Evolutionary conservation across 2,329 filamentous ascomycete species (phyloP), one percentile per base, ranked within the genome.

Genomic region (Pestalotiopsis sp.): DNA sequence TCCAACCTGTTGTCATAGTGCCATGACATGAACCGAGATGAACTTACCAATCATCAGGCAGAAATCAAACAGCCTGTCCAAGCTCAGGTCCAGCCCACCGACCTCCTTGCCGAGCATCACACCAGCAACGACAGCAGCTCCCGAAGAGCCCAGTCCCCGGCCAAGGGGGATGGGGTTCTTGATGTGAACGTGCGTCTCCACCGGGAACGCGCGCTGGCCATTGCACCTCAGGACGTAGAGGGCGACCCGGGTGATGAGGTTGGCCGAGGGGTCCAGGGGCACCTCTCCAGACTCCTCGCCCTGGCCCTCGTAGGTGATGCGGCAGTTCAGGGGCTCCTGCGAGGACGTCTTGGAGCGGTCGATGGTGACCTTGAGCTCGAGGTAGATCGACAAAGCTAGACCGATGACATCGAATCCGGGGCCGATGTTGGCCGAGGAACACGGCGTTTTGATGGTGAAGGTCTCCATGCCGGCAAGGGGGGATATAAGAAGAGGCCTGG

Each of bases 331-430:
- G 38, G 92, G 90, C 69, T 88, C 84, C 31, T 86, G 81, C 7
- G 89, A 90, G 58, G 82, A 77, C 65, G 78, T 75, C 77, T 84
- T 83, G 75, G 84, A 81, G 69, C 89, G 85, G 80, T 92, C 89
- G 77, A 97, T 86, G 71, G 91, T 93, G 79, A 98, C 92, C 72
- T 91, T 88, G 68, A 98, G 86, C 84, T 98, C 95, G 72, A 99
- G 92, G 84, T 95, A 97, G 80, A 98, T 91, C 73, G 94, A 97
- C 74, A 99, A 87, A 9, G 95, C 95, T 71, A 99, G 91, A 74
- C 96, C 94, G 80, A 98, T 97, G 76, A 98, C 95, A 85, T 99
- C 95, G 86, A 98, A 99, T 69, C 95, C 95, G 63, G 95, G 95
- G 74, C 94, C 95, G 78, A 98, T 98, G 85, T 98, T 98, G 83